Conservation (phyloP, 2,329 filamentous ascomycete genomes). For the Cryoendolithus antarcticus region DNA sequence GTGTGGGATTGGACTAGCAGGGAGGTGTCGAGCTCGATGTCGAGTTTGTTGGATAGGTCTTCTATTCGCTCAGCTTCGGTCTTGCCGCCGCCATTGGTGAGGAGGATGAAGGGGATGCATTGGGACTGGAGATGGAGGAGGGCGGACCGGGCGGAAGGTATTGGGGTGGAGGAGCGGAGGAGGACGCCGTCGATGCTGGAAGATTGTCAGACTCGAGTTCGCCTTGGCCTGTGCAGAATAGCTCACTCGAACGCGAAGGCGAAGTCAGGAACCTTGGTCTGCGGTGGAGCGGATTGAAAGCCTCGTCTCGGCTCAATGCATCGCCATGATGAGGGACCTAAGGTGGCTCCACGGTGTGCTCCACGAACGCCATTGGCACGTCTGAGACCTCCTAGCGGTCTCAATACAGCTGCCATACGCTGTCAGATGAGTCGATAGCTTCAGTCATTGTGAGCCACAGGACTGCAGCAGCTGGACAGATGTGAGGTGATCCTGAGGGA, state of each 20-base stretch:
- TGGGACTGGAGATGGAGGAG: slow-evolving; percentile 61
- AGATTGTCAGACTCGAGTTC: slow-evolving; percentile 18
- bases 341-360: too few relatives aligned
- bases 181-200: slow-evolving; percentile 85
- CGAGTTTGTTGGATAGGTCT: slow-evolving; percentile 55
- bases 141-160: slow-evolving; percentile 65
- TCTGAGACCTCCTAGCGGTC: too few relatives aligned
- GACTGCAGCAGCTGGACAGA: too few relatives aligned
- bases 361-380: too few relatives aligned
- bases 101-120: slow-evolving; percentile 77
- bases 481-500: too few relatives aligned
- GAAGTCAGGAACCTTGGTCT: slow-evolving; percentile 29
- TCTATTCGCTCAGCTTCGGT: slow-evolving; percentile 61
- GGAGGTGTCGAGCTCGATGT: slow-evolving; percentile 49
- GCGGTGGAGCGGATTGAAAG: slow-evolving; percentile 10
- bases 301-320: slow-evolving; percentile 4
- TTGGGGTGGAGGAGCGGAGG: slow-evolving; percentile 63
- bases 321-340: too few relatives aligned
- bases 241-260: slow-evolving; percentile 45
- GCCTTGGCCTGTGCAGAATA: background rate
- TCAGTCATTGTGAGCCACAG: too few relatives aligned
- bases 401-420: too few relatives aligned
- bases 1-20: slow-evolving; percentile 87
- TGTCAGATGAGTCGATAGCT: too few relatives aligned
- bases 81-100: slow-evolving; percentile 91